These are phyloP conservation scores for Kuraishia ogatae DNA, from an alignment of 805 yeast species.

Conservation along the genomic window DNA sequence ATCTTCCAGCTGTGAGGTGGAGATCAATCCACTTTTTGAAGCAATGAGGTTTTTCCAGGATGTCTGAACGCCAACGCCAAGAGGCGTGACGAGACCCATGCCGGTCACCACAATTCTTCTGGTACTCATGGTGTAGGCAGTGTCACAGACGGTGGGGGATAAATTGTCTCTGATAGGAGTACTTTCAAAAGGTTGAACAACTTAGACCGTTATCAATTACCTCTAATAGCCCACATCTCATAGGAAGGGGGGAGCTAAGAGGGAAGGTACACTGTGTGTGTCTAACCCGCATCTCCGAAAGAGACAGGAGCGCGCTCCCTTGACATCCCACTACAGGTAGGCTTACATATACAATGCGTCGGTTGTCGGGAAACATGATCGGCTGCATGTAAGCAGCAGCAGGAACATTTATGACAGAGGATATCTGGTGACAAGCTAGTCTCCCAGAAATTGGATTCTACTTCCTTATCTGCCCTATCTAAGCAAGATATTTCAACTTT, in stretches of 20 bases:
- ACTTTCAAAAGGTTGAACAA: no score
- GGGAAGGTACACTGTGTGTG: not conserved
- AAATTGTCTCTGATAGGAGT: no score
- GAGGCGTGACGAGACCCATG: slow-evolving; percentile 75
- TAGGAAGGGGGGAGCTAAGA: not conserved
- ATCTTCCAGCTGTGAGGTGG: slow-evolving; percentile 37
- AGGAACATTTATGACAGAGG: not conserved
- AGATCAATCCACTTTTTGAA: slow-evolving; percentile 49
- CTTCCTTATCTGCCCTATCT: no score
- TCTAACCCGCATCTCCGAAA: not conserved
- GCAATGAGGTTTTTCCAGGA: slow-evolving; percentile 48
- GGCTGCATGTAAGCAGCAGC: not conserved
- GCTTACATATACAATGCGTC: not conserved
- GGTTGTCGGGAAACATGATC: not conserved
- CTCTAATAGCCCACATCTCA: not conserved
- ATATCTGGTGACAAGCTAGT: no score
- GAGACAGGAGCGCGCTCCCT: not conserved
- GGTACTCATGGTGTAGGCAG: not conserved
- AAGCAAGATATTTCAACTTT: no score
- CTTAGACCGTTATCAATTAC: not conserved
- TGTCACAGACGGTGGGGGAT: not conserved
- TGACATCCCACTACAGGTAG: not conserved
- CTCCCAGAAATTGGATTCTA: no score
- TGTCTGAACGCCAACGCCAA: slow-evolving; percentile 58
- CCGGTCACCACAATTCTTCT: slow-evolving; percentile 88